Evolutionary conservation across 768 basidiomycete species (phyloP).

Genomic region (Lentinula guzmanii): DNA sequence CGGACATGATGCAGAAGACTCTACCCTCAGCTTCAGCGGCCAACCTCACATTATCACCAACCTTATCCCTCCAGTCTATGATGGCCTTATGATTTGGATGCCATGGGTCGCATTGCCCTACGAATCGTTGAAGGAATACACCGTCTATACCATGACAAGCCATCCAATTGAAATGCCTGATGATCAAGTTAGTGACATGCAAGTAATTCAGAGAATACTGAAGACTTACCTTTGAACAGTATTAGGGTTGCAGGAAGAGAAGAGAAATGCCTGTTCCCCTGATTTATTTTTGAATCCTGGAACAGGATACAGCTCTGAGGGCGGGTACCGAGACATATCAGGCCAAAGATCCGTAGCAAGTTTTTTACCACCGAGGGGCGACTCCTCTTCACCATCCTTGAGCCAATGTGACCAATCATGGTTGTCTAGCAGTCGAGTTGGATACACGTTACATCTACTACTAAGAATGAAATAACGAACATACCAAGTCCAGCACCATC

Average conservation of each 20-base stretch:
- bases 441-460: neutral
- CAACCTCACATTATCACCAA: constrained; percentile 65
- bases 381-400: constrained; percentile 17
- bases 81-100: constrained; percentile 37
- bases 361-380: constrained; percentile 57
- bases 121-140: constrained; percentile 76
- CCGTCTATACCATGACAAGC: constrained; percentile 75
- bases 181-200: neutral
- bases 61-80: constrained; percentile 60
- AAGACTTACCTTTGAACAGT: constrained; percentile 54
- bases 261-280: constrained; percentile 61
- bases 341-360: constrained; percentile 80
- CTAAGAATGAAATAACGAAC: neutral
- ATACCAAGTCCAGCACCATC: constrained; percentile 61
- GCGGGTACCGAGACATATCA: constrained; percentile 62
- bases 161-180: constrained; percentile 79
- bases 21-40: constrained; percentile 78
- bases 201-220: neutral
- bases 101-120: constrained; percentile 49
- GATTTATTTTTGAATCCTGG: constrained; percentile 55
- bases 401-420: constrained; percentile 90
- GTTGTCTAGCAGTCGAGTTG: constrained; percentile 36
- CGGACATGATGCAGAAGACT: constrained; percentile 82
- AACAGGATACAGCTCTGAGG: constrained; percentile 64
- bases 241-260: constrained; percentile 71